These are phyloP conservation scores for Gonium pectorale DNA, from an alignment of 139 green algal species.

Conservation along the genomic window DNA sequence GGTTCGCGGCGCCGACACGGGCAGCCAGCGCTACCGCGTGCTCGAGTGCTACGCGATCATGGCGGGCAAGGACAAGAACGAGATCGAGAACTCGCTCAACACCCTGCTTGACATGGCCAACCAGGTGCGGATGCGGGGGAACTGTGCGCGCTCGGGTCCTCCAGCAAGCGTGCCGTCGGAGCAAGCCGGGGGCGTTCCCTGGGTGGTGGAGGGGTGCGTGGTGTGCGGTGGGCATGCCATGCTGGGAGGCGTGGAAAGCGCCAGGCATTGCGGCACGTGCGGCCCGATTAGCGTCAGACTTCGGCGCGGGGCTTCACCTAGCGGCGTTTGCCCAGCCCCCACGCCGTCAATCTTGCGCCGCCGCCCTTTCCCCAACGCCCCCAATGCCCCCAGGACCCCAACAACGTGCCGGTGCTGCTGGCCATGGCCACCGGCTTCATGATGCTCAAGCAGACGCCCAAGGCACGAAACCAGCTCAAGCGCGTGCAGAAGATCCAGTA, in stretches of 20 bases:
- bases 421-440: constrained; percentile 82
- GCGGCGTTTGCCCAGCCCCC: no score
- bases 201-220: no score
- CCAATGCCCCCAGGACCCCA: constrained; percentile 61
- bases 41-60: constrained; percentile 74
- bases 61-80: constrained; percentile 61
- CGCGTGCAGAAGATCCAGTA: constrained; percentile 81
- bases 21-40: constrained; percentile 59
- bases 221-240: no score
- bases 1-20: constrained; percentile 48
- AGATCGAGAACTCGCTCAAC: constrained; percentile 51
- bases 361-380: no score
- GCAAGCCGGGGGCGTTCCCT: no score
- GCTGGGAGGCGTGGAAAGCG: no score
- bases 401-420: constrained; percentile 83
- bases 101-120: constrained; percentile 71
- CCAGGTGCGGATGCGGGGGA: constrained; percentile 4
- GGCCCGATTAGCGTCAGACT: no score
- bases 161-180: no score
- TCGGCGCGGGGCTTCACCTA: no score
- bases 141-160: no score
- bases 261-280: no score
- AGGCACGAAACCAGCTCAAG: constrained; percentile 79
- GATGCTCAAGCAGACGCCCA: constrained; percentile 83
- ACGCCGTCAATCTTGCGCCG: no score